Evolutionary conservation across 331 rosid genomes (phyloP).

Genomic region (Quercus lobata): DNA sequence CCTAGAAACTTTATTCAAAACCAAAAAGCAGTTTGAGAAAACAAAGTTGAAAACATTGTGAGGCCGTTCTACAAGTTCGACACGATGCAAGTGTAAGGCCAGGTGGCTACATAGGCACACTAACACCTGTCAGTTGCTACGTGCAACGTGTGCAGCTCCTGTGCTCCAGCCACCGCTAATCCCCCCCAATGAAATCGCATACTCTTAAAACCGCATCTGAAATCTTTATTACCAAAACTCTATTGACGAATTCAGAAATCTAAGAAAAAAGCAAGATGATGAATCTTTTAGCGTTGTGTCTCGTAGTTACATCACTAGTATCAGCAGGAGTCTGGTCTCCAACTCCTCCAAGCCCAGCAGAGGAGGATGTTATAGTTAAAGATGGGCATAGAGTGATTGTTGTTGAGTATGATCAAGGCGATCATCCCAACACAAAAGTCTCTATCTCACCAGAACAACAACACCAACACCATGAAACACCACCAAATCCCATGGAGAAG

Average conservation of each 20-base stretch:
- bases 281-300: slow-evolving; percentile 39
- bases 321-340: slow-evolving; percentile 49
- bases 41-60: too few relatives aligned
- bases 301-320: slow-evolving; percentile 40
- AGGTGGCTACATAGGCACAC: neutral
- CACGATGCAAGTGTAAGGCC: neutral
- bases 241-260: neutral
- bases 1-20: too few relatives aligned
- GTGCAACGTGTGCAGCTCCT: neutral
- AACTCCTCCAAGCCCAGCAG: neutral
- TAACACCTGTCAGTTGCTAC: neutral
- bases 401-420: slow-evolving; percentile 55
- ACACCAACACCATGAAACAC: neutral
- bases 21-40: too few relatives aligned
- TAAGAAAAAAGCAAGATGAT: slow-evolving; percentile 20
- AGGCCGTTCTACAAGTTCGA: neutral
- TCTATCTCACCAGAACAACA: slow-evolving; percentile 40
- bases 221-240: neutral
- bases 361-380: slow-evolving; percentile 37
- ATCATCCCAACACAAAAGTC: slow-evolving; percentile 49
- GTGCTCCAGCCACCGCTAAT: neutral
- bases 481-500: neutral
- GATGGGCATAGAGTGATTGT: slow-evolving; percentile 60
- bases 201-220: neutral
- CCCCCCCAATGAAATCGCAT: neutral